Evolutionary conservation across 2,329 filamentous ascomycete species (phyloP).

Genomic region (Aureobasidium subglaciale): DNA sequence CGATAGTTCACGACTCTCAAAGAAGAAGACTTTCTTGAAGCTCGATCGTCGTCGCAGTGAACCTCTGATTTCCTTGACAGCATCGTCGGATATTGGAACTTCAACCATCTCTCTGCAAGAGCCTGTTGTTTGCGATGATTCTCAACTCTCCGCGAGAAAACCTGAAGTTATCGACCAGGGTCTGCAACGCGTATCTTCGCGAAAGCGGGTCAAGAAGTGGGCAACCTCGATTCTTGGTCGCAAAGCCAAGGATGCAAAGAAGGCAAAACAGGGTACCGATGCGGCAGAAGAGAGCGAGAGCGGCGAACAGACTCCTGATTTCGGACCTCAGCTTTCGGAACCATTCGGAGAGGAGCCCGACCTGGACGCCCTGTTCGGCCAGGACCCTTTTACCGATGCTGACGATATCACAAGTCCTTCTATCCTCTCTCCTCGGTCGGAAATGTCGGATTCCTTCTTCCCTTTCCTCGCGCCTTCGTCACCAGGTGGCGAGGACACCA

Average conservation of each 20-base stretch:
- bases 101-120: slow-evolving; percentile 29
- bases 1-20: slow-evolving; percentile 24
- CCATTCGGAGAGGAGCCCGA: slow-evolving; percentile 14
- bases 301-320: neutral
- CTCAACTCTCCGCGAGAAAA: slow-evolving; percentile 13
- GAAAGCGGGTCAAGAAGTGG: slow-evolving; percentile 67
- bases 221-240: slow-evolving; percentile 39
- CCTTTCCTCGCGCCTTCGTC: slow-evolving; percentile 30
- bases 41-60: slow-evolving; percentile 47
- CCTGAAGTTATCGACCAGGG: neutral
- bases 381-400: slow-evolving; percentile 15
- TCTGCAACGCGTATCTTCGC: slow-evolving; percentile 23
- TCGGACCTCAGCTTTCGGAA: neutral
- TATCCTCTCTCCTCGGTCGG: slow-evolving; percentile 29
- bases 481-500: slow-evolving; percentile 64
- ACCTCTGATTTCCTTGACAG: slow-evolving; percentile 26
- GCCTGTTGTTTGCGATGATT: slow-evolving; percentile 16
- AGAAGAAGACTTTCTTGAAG: slow-evolving; percentile 57
- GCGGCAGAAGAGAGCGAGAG: neutral
- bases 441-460: slow-evolving; percentile 3
- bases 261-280: neutral
- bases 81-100: slow-evolving; percentile 22
- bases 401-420: slow-evolving; percentile 9
- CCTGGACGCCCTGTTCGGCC: slow-evolving; percentile 17
- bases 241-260: slow-evolving; percentile 17